These are phyloP conservation scores for Dalechampia spathulata DNA, from an alignment of 441 rosid genomes.

Conservation along the genomic window DNA sequence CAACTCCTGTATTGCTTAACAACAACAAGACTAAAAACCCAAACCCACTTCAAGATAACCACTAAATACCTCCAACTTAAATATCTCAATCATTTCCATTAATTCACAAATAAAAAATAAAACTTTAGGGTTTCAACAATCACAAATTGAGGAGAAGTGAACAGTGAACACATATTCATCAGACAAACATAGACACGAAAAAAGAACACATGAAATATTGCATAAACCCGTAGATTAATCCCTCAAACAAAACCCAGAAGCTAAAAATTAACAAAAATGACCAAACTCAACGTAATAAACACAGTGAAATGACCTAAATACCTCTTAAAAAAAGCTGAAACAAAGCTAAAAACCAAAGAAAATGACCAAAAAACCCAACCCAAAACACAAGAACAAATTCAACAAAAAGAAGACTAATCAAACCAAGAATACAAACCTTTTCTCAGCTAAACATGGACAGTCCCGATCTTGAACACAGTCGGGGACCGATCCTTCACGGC, in stretches of 20 bases:
- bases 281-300: slow-evolving; percentile 39
- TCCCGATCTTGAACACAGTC: slow-evolving; percentile 18
- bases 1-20: not conserved
- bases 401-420: slow-evolving; percentile 11
- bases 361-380: slow-evolving; percentile 20
- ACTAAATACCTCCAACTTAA: slow-evolving; percentile 10
- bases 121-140: slow-evolving; percentile 40
- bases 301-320: slow-evolving; percentile 57
- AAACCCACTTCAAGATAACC: slow-evolving; percentile 22
- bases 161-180: slow-evolving; percentile 22
- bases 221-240: slow-evolving; percentile 31
- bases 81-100: slow-evolving; percentile 11
- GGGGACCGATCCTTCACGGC: slow-evolving; percentile 47
- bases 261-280: slow-evolving; percentile 14
- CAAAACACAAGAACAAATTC: slow-evolving; percentile 1
- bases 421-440: slow-evolving; percentile 35
- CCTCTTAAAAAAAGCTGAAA: slow-evolving; percentile 13
- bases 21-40: slow-evolving; percentile 13
- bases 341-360: slow-evolving; percentile 24
- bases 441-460: slow-evolving; percentile 19
- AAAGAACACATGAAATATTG: slow-evolving; percentile 29
- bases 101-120: slow-evolving; percentile 19
- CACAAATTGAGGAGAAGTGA: slow-evolving; percentile 29
- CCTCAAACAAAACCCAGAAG: slow-evolving; percentile 31
- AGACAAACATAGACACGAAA: slow-evolving; percentile 13